Evolutionary conservation across 305 asterid species (phyloP), one percentile per base, ranked within the genome.

Genomic region (Solanum chacoense): DNA sequence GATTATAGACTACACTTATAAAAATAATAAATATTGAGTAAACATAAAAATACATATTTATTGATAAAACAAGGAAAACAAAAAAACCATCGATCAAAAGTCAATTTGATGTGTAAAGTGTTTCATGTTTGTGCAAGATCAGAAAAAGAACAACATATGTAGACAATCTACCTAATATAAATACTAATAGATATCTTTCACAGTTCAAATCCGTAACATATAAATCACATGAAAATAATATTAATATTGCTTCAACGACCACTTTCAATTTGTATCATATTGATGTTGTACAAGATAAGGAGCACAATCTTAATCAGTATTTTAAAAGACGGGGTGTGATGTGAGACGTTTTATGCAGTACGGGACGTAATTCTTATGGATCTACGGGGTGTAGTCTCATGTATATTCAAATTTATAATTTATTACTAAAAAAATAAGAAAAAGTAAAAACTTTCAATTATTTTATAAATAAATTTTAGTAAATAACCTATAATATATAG

Each of bases 81-180:
- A 22, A 24, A 12, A 24, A 1, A 37, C 3, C 20, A 36, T 69
- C 1, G 0, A n/a, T 9, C 2, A n/a, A 65, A 65, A 22, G 2
- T 2, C 2, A 0, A 4, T n/a, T 5, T n/a, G 1, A 2, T n/a
- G 72, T 12, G 10, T n/a, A 65, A n/a, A 9, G 3, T 9, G 6
- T 65, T 65, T 65, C 1, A 65, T 22, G 7, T 22, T n/a, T 63
- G 11, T 63, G 13, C 13, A n/a, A 4, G 2, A 18, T 59, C 11
- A 22, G 11, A 3, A 22, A 20, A 63, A 63, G 3, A 2, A 63
- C 3, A 6, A 45, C 2, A 14, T 2, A 45, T 16, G 3, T 65
- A 65, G 7, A n/a, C 3, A 65, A 65, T 65, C 7, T n/a, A 4
- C n/a, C 3, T 50, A 50, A n/a, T 63, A 74, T 1, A 32, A 34